Evolutionary conservation across 2,329 filamentous ascomycete genomes (phyloP).

Genomic region (Exophiala alcalophila): DNA sequence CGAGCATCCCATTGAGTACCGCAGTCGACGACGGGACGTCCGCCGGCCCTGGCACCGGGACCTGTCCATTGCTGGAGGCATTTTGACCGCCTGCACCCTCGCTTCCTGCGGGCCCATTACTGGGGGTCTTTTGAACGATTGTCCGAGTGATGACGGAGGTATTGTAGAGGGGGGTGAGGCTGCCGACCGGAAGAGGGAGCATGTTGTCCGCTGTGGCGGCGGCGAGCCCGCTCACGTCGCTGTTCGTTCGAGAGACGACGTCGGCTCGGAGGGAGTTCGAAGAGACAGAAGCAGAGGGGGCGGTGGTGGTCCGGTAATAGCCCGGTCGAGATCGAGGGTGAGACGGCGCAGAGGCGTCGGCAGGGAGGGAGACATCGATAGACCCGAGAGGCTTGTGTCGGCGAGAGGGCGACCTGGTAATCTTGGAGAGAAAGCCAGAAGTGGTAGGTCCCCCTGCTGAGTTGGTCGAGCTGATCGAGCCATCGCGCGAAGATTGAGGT

Average conservation of each 20-base stretch:
- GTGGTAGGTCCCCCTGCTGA: slow-evolving; percentile 18
- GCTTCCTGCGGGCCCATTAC: slow-evolving; percentile 10
- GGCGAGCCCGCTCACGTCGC: slow-evolving; percentile 18
- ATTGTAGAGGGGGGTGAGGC: slow-evolving; percentile 7
- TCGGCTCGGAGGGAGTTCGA: slow-evolving; percentile 20
- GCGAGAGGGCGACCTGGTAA: slow-evolving; percentile 28
- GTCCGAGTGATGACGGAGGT: slow-evolving; percentile 6
- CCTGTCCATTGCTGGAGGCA: slow-evolving; percentile 2
- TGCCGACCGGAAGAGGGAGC: slow-evolving; percentile 11
- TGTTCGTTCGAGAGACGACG: slow-evolving; percentile 16
- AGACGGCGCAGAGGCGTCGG: slow-evolving; percentile 15
- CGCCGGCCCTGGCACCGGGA: slow-evolving; percentile 7
- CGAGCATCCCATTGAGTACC: slow-evolving; percentile 22
- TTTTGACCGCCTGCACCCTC: slow-evolving; percentile 3
- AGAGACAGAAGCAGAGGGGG: slow-evolving; percentile 17
- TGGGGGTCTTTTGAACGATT: slow-evolving; percentile 12
- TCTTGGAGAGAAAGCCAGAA: slow-evolving; percentile 28
- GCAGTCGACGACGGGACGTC: slow-evolving; percentile 18
- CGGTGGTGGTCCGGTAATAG: slow-evolving; percentile 22
- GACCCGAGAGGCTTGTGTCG: slow-evolving; percentile 28
- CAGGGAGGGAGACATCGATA: slow-evolving; percentile 21
- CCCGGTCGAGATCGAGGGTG: slow-evolving; percentile 19
- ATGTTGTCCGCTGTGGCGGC: slow-evolving; percentile 13
- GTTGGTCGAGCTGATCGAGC: slow-evolving; percentile 20
- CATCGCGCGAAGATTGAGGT: slow-evolving; percentile 16